Evolutionary conservation across 371 early-diverging fungal species (phyloP).

Genomic region (Syncephalis plumigaleata): DNA sequence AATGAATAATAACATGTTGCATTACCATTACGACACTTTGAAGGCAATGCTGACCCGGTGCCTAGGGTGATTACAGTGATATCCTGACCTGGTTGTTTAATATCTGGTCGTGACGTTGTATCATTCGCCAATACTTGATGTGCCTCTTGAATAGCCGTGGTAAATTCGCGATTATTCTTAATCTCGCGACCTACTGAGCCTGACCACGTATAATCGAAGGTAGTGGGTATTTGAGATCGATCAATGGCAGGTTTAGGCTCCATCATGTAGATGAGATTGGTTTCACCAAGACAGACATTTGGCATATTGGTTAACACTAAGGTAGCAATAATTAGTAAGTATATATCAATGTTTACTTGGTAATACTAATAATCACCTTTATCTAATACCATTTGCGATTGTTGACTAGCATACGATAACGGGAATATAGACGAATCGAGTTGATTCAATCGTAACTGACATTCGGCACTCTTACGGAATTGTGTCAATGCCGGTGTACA

Average conservation of each 20-base stretch:
- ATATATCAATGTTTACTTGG: too few relatives aligned
- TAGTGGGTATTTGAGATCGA: background rate
- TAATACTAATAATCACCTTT: too few relatives aligned
- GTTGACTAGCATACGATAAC: too few relatives aligned
- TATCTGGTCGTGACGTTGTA: constrained; percentile 6
- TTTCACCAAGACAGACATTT: too few relatives aligned
- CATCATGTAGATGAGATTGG: too few relatives aligned
- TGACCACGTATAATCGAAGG: background rate
- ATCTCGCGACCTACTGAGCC: constrained; percentile 1
- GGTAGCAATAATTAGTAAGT: too few relatives aligned
- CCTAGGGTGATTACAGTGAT: constrained; percentile 64
- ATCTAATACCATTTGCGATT: too few relatives aligned
- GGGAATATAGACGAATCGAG: too few relatives aligned
- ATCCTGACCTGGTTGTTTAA: constrained; percentile 23
- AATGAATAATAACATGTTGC: background rate
- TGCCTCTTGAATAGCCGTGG: constrained; percentile 13
- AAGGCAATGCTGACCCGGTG: constrained; percentile 93
- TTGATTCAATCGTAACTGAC: background rate
- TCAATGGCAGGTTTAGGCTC: background rate
- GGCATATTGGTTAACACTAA: too few relatives aligned
- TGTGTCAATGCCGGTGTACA: too few relatives aligned
- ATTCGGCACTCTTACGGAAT: background rate
- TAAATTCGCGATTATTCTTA: constrained; percentile 10
- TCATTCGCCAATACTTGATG: constrained; percentile 13
- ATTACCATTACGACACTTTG: constrained; percentile 90